These are phyloP conservation scores for Geotrichum restrictum DNA, from an alignment of 1,139 yeast species.

Conservation along the genomic window DNA sequence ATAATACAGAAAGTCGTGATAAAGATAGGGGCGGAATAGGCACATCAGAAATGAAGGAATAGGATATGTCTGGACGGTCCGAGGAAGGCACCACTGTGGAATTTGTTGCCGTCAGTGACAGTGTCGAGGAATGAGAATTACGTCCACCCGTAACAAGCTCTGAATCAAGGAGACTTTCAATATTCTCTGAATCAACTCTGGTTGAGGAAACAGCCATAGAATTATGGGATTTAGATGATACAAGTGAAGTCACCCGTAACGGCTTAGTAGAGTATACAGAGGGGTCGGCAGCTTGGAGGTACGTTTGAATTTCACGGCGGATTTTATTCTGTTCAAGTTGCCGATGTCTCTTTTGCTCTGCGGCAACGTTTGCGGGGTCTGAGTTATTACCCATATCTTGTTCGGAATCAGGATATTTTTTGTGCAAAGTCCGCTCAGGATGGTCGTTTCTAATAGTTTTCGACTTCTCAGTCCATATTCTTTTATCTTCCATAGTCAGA, in stretches of 20 bases:
- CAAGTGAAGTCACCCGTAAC: not conserved
- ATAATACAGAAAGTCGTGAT: not conserved
- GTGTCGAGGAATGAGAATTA: too few species aligned
- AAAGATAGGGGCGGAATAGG: not conserved
- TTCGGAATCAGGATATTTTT: too few species aligned
- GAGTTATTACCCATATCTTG: too few species aligned
- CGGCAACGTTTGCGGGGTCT: not conserved
- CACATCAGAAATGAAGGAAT: not conserved
- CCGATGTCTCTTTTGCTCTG: not conserved
- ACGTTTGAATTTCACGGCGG: slow-evolving; percentile 1
- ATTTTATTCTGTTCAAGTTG: not conserved
- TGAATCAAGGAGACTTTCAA: not conserved
- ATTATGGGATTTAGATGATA: not conserved
- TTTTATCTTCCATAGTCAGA: too few species aligned
- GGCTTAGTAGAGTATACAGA: slow-evolving; percentile 3
- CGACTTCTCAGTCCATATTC: too few species aligned
- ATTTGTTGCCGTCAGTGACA: too few species aligned
- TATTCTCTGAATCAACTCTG: not conserved
- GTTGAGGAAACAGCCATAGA: not conserved
- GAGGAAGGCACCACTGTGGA: too few species aligned
- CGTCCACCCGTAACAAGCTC: too few species aligned
- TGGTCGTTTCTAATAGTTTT: too few species aligned
- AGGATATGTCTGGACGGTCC: not conserved
- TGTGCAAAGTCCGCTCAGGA: too few species aligned
- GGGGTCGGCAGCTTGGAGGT: not conserved